These are phyloP conservation scores for Kazachstania psychrophila DNA, from an alignment of 805 yeast genomes.

Conservation along the genomic window DNA sequence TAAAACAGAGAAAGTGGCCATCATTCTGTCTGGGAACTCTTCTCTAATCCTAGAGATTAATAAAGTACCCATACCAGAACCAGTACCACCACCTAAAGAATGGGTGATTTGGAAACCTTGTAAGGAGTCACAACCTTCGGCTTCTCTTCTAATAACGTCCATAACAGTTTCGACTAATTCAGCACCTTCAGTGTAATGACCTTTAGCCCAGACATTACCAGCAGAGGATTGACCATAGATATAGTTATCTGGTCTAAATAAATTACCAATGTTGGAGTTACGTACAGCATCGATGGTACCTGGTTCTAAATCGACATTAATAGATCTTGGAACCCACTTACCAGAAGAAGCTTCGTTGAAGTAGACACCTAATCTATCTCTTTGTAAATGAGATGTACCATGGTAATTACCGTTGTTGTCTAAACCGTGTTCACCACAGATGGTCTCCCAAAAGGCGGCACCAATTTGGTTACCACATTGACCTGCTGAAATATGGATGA, in stretches of 20 bases:
- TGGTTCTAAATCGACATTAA: slow-evolving; percentile 86
- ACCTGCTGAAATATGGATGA: slow-evolving; percentile 88
- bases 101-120: slow-evolving; percentile 92
- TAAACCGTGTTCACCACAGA: slow-evolving; percentile 80
- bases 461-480: slow-evolving; percentile 99
- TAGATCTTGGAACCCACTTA: slow-evolving; percentile 90
- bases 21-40: slow-evolving; percentile 91
- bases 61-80: slow-evolving; percentile 93
- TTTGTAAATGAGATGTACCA: slow-evolving; percentile 47
- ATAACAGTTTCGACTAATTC: slow-evolving; percentile 83
- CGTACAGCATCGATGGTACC: slow-evolving; percentile 85
- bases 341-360: slow-evolving; percentile 81
- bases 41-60: slow-evolving; percentile 79
- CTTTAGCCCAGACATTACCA: slow-evolving; percentile 96
- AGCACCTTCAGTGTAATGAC: slow-evolving; percentile 94
- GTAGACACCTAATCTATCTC: slow-evolving; percentile 62
- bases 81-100: slow-evolving; percentile 87
- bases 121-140: slow-evolving; percentile 83
- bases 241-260: slow-evolving; percentile 87
- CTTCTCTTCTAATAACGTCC: slow-evolving; percentile 88
- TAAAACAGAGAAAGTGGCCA: slow-evolving; percentile 88
- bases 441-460: slow-evolving; percentile 90
- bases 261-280: slow-evolving; percentile 68
- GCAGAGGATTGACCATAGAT: slow-evolving; percentile 88
- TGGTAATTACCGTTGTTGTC: slow-evolving; percentile 67